Conservation (phyloP, 176 grass and related monocot genomes). For the Aechmea fasciata region DNA sequence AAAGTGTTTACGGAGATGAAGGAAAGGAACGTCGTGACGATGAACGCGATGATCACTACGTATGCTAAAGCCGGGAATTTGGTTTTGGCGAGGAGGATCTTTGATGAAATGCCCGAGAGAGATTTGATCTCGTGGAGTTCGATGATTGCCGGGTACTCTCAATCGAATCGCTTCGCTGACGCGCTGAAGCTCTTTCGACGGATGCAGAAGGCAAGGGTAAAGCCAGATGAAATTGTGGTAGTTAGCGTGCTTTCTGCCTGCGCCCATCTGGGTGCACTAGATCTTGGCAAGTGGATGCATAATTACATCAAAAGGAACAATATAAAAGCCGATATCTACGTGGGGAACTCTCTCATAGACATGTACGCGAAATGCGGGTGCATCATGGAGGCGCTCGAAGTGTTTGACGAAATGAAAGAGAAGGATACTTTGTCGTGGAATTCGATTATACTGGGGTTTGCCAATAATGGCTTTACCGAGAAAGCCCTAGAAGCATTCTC, state of each 20-base stretch:
- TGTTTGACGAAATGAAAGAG: constrained; percentile 35
- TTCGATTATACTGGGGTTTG: constrained; percentile 27
- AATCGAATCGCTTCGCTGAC: constrained; percentile 37
- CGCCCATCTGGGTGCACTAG: constrained; percentile 27
- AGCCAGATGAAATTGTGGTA: constrained; percentile 35
- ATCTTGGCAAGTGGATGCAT: constrained; percentile 43
- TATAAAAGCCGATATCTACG: constrained; percentile 29
- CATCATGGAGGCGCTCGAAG: constrained; percentile 18
- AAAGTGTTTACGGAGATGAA: constrained; percentile 34
- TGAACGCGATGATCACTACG: constrained; percentile 35
- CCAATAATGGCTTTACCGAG: constrained; percentile 30
- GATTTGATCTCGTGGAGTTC: constrained; percentile 59
- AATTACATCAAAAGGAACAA: constrained; percentile 31
- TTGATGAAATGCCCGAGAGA: constrained; percentile 28
- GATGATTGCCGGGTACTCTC: constrained; percentile 43
- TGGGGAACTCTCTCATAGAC: constrained; percentile 36
- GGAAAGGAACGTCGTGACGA: constrained; percentile 25
- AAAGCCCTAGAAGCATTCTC: constrained; percentile 21
- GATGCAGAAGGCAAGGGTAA: constrained; percentile 43
- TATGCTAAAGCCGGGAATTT: constrained; percentile 38
- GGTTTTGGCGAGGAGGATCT: constrained; percentile 38
- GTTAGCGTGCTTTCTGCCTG: constrained; percentile 36
- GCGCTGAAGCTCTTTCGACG: constrained; percentile 28
- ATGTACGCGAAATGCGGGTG: constrained; percentile 40
- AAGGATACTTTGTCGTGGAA: constrained; percentile 45